Base-by-base conservation (phyloP, 1,284 basidiomycete genomes). In the Cerrena zonata region DNA sequence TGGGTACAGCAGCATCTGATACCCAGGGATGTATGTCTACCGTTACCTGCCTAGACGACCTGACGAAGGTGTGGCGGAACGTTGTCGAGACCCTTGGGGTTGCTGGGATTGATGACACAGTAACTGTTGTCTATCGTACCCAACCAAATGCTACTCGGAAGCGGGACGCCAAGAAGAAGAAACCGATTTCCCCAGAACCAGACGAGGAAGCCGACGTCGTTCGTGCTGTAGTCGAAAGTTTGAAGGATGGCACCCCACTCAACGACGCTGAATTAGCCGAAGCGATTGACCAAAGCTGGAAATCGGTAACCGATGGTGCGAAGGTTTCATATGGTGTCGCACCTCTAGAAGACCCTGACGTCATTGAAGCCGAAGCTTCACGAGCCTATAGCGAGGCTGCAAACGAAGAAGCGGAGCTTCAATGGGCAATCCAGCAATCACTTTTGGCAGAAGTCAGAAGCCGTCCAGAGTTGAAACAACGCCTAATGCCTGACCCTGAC, bases 61-160 rank as follows among this genome's bases (percentile, higher is more conserved):
- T 76, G 37, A 60, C 60, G 12, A 55, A 56, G 2, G 55, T 62
- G 26, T 75, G 68, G 70, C 50, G 53, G 11, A 56, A 61, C 24
- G 55, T 58, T 0, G 62, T 71, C 2, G 58, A 60, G 10, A 61
- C 59, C 44, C 60, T 77, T 47, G 57, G 65, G 48, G 61, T 76
- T 11, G 55, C 59, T 0, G 65, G 65, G 15, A 63, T 82, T 3
- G 70, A 76, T 50, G 57, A 58, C 2, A 67, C 61, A 15, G 62
- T 83, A 41, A 67, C 76, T 53, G 57, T 84, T 19, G 65, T 80
- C 1, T 84, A 84, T 61, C 76, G 79, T 21, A 58, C 65, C 3
- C 73, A 74, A 58, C 65, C 67, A 36, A 22, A 27, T 43, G 13
- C n/a, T 13, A 24, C 52, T 15, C 34, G 24, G 25, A 51, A 44